Conservation (phyloP, 2,329 filamentous ascomycete species). For the Microsporum canis region DNA sequence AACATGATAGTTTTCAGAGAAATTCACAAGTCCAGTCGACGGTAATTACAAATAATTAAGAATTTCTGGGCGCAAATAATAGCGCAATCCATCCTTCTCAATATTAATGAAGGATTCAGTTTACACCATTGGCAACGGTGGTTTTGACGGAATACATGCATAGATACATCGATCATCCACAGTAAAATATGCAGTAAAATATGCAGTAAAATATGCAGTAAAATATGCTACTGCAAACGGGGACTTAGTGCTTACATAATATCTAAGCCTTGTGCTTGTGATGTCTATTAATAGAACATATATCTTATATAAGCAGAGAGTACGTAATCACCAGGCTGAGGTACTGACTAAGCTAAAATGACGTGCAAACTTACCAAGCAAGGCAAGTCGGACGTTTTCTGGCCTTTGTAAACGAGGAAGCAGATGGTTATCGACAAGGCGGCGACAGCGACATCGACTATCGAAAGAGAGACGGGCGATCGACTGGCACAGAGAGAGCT, state of each 20-base stretch:
- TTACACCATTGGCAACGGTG: background rate
- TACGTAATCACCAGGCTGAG: background rate
- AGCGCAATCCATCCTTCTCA: background rate
- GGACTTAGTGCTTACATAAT: background rate
- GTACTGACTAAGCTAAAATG: background rate
- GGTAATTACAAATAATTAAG: too few relatives aligned
- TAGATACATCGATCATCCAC: background rate
- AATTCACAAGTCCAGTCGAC: too few relatives aligned
- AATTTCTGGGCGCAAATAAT: too few relatives aligned
- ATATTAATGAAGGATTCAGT: background rate
- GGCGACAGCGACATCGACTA: background rate
- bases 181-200: background rate
- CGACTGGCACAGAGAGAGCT: background rate
- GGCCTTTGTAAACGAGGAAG: background rate
- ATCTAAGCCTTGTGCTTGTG: background rate
- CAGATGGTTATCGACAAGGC: background rate
- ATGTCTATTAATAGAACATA: background rate
- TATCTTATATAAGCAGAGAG: background rate
- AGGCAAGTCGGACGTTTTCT: background rate
- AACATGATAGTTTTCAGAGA: too few relatives aligned
- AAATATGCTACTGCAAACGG: background rate
- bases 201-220: background rate
- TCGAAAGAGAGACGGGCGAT: background rate
- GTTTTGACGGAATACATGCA: background rate
- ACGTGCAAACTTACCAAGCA: background rate